Evolutionary conservation across 345 rosid genomes (phyloP).

Genomic region (Cochlearia excelsa): DNA sequence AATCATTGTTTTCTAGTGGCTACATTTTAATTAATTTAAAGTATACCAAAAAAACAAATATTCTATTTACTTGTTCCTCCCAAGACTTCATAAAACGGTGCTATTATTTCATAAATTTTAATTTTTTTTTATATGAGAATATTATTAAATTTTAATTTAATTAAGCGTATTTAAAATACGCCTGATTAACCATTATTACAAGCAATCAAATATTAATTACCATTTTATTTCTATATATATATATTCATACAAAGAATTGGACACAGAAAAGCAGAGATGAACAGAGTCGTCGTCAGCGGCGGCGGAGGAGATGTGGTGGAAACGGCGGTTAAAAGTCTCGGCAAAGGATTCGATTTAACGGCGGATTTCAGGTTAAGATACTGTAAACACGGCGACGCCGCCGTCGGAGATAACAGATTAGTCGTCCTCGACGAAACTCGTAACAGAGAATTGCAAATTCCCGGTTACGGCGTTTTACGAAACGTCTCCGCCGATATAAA

Average conservation of each 20-base stretch:
- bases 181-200: constrained; percentile 22
- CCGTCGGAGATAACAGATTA: constrained; percentile 43
- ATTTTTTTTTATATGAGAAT: too few species aligned
- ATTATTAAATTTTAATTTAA: too few species aligned
- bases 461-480: constrained; percentile 54
- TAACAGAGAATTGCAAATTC: constrained; percentile 49
- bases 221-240: background rate
- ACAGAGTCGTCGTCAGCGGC: background rate
- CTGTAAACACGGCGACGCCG: constrained; percentile 56
- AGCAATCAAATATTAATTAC: constrained; percentile 17
- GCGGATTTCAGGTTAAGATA: constrained; percentile 69
- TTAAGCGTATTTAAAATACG: too few species aligned
- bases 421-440: constrained; percentile 55
- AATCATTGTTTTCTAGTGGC: too few species aligned
- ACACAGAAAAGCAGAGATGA: constrained; percentile 25
- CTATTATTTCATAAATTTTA: too few species aligned
- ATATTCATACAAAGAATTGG: constrained; percentile 6
- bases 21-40: too few species aligned
- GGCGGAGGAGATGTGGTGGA: constrained; percentile 45
- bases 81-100: too few species aligned
- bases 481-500: constrained; percentile 65
- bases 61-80: too few species aligned
- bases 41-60: too few species aligned
- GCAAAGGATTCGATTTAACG: constrained; percentile 86
- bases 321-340: constrained; percentile 62